phyloP scores from a whole-genome alignment of 108 stramenopile genomes.

The Stephanodiscus triporus region DNA sequence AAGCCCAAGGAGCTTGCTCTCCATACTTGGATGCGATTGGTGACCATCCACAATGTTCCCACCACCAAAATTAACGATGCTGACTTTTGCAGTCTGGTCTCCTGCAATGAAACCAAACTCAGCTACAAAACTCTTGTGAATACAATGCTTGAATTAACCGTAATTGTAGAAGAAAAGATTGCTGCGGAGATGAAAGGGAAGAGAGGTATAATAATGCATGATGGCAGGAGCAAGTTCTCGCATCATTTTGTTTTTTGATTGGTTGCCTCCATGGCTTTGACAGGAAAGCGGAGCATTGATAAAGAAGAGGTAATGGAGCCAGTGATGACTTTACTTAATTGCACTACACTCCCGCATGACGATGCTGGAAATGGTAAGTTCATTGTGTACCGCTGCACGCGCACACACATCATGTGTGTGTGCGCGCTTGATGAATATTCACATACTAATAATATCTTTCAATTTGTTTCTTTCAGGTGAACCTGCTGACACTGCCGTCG shows the following conservation, averaged over 20 bases:
- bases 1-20: not conserved
- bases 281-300: not conserved
- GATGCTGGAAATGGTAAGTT: slow-evolving; percentile 2
- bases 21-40: not conserved
- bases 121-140: not conserved
- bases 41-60: not conserved
- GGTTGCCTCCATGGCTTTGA: not conserved
- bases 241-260: not conserved
- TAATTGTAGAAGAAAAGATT: slow-evolving; percentile 7
- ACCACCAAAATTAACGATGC: not conserved
- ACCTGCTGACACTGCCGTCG: not conserved
- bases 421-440: no score
- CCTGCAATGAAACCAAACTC: not conserved
- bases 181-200: slow-evolving; percentile 7
- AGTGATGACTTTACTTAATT: not conserved
- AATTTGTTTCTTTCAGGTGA: not conserved
- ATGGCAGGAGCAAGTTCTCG: not conserved
- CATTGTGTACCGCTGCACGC: not conserved
- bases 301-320: not conserved
- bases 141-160: slow-evolving; percentile 1
- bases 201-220: slow-evolving; percentile 1
- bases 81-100: not conserved
- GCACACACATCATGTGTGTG: no score
- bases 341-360: slow-evolving; percentile 7
- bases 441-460: not conserved